Evolutionary conservation across 768 basidiomycete species (phyloP), one percentile per base, ranked within the genome.

Genomic region (Termitomyces sp.): DNA sequence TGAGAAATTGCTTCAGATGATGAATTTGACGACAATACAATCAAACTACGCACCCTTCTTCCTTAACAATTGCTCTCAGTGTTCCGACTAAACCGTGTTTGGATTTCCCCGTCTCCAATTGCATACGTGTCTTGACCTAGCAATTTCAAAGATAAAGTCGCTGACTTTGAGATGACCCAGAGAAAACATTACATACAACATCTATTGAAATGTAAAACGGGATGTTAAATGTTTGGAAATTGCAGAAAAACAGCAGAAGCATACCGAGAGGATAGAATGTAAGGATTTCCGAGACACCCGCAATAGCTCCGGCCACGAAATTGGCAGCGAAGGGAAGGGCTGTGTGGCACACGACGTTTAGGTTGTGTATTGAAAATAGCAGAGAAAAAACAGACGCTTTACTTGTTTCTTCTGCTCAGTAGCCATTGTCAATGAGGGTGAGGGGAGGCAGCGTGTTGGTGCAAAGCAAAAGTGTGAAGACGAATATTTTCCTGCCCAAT

Each of bases 101-200:
- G 38, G 80, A 74, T 74, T 90, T 92, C 3, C 93, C 93, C 5
- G 87, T 91, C 70, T 91, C 89, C n/a, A 99, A 80, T 71, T 99
- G 97, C 87, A 98, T 95, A 30, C 97, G 91, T 23, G 97, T 99
- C 77, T 99, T 98, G 70, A 98, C 94, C 91, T 94, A 69, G 18
- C 46, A 40, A 52, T 58, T 32, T 50, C 60, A 61, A 46, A 14
- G 30, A 54, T 41, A 50, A 56, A 53, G 50, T 57, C 53, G 57
- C 48, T 32, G 55, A 41, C 33, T 49, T 30, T 50, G 47, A 59
- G 57, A 55, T 61, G 61, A 59, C 52, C 50, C 52, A 44, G 55
- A 38, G 47, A 52, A 51, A 44, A 50, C 23, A 33, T 46, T 28
- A 84, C 91, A 67, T 75, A 93, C 91, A 68, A 96, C 94, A 91